Percentiles rank a stretch among this genome's conserved stretches.
Conservation (phyloP, 2,329 filamentous ascomycete genomes). For the Colletotrichum gigasporum region DNA sequence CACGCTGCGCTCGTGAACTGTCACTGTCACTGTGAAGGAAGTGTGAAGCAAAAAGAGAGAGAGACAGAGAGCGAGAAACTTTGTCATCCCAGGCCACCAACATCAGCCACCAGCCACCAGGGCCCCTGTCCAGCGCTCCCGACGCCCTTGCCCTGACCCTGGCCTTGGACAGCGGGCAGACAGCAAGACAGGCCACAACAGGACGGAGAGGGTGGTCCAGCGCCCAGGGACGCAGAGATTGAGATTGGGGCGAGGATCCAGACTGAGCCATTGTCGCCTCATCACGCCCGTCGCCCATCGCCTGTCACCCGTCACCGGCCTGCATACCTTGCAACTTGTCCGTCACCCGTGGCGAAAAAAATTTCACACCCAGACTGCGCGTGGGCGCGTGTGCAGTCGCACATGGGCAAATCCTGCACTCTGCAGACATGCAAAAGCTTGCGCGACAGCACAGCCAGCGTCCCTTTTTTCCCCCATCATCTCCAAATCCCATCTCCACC, state of each 20-base stretch:
- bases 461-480: neutral
- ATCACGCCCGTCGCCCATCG: neutral
- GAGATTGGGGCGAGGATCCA: neutral
- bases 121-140: neutral
- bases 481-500: slow-evolving; percentile 4
- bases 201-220: neutral
- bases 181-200: neutral
- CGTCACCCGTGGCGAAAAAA: neutral
- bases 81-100: neutral
- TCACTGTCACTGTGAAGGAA: neutral
- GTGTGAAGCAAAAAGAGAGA: neutral
- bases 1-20: too few relatives aligned
- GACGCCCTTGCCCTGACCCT: neutral
- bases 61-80: slow-evolving; percentile 1
- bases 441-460: neutral
- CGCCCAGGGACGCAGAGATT: neutral
- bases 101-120: too few relatives aligned
- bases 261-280: neutral
- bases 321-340: too few relatives aligned
- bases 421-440: neutral
- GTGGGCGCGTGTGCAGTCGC: neutral
- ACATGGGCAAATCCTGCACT: neutral
- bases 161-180: neutral
- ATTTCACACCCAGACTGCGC: neutral
- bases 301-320: too few relatives aligned